Conservation (phyloP, 192 early-diverging fungal species). For the Coemansia sp. region DNA sequence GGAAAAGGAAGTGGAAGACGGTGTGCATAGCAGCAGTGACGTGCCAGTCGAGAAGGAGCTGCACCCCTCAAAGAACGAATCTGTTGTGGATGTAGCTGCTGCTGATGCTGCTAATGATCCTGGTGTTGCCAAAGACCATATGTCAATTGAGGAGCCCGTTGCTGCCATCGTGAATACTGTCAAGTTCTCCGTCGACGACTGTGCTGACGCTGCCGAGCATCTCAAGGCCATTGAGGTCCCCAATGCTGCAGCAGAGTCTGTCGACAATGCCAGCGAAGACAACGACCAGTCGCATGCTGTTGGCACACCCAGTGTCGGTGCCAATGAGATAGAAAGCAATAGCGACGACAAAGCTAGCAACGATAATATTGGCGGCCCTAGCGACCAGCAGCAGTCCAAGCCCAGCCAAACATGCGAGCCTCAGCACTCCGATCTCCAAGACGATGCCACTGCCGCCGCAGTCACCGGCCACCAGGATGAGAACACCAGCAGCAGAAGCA, state of each 20-base stretch:
- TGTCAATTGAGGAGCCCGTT: background rate
- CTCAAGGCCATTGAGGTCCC: background rate
- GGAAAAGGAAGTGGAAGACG: too few species aligned
- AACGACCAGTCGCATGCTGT: background rate
- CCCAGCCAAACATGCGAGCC: background rate
- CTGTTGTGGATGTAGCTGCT: background rate
- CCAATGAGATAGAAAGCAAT: background rate
- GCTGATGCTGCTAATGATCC: background rate
- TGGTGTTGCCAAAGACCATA: background rate
- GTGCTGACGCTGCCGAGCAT: too few species aligned
- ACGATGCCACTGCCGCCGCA: too few species aligned
- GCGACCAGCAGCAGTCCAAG: background rate
- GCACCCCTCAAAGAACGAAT: background rate
- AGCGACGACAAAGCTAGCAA: background rate
- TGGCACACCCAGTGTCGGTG: background rate
- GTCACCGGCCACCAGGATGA: too few species aligned
- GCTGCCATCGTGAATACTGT: background rate
- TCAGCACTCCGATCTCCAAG: too few species aligned
- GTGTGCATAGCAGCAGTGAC: too few species aligned
- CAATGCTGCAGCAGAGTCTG: background rate
- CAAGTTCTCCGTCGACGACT: too few species aligned
- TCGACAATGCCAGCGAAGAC: background rate
- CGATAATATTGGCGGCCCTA: background rate
- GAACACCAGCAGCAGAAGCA: too few species aligned
- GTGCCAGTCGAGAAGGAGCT: too few species aligned